These are phyloP conservation scores for Phytophthora pseudosyringae DNA, from an alignment of 352 stramenopile species.

Conservation along the genomic window DNA sequence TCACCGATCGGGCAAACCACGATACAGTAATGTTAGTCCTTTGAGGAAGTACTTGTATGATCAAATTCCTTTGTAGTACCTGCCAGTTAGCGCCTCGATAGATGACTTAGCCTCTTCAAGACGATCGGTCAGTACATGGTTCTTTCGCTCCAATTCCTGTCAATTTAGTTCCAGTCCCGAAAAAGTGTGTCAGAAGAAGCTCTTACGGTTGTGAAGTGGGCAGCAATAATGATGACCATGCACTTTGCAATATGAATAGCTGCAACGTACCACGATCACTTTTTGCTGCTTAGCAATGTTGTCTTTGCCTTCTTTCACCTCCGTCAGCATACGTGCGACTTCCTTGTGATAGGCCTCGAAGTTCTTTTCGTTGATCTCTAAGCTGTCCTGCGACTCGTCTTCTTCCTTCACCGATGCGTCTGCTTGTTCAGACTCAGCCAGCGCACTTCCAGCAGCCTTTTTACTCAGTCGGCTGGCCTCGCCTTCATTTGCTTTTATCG, in stretches of 20 bases:
- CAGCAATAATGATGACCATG: no score
- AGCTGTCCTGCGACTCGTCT: constrained; percentile 19
- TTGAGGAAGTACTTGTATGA: background rate
- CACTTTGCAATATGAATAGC: background rate
- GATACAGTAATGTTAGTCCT: background rate
- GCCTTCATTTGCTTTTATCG: constrained; percentile 5
- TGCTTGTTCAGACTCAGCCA: background rate
- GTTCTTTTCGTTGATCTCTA: constrained; percentile 65
- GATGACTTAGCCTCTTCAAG: constrained; percentile 75
- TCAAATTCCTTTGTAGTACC: constrained; percentile 28
- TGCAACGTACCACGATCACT: constrained; percentile 55
- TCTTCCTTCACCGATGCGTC: constrained; percentile 22
- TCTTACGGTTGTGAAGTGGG: no score
- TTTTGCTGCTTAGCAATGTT: constrained; percentile 71
- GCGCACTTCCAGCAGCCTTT: background rate
- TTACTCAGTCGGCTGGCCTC: constrained; percentile 1
- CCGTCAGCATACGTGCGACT: constrained; percentile 61
- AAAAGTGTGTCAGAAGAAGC: background rate
- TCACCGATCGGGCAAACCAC: background rate
- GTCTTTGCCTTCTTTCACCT: constrained; percentile 71
- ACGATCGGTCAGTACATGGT: constrained; percentile 59
- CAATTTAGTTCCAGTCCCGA: background rate
- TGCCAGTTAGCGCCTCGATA: constrained; percentile 71
- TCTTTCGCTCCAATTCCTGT: constrained; percentile 77
- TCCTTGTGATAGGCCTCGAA: constrained; percentile 80